Evolutionary conservation across 495 filamentous ascomycete species (phyloP).

Genomic region (Penicillium coffeae): DNA sequence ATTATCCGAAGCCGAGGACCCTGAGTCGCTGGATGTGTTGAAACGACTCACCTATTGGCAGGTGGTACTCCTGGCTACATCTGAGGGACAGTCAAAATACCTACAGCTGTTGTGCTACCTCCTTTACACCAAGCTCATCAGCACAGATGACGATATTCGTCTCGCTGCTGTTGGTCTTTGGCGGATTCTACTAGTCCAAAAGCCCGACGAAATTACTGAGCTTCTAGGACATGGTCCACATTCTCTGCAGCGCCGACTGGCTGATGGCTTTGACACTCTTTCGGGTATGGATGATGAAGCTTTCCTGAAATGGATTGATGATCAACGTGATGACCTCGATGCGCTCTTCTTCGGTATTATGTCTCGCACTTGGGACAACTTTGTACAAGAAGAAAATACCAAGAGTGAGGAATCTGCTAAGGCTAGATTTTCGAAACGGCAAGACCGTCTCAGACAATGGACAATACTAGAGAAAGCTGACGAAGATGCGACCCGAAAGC

Average conservation of each 20-base stretch:
- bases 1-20: constrained; percentile 76
- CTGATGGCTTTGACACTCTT: constrained; percentile 74
- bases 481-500: constrained; percentile 69
- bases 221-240: constrained; percentile 66
- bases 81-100: constrained; percentile 69
- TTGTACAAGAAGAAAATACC: constrained; percentile 73
- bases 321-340: constrained; percentile 77
- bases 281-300: constrained; percentile 81
- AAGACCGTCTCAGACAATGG: constrained; percentile 79
- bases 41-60: constrained; percentile 93
- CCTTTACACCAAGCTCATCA: constrained; percentile 78
- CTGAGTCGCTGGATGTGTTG: constrained; percentile 63
- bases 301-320: constrained; percentile 84
- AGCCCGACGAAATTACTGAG: constrained; percentile 72
- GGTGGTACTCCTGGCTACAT: constrained; percentile 73
- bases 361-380: constrained; percentile 78
- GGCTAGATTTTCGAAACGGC: constrained; percentile 64
- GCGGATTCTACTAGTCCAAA: constrained; percentile 89
- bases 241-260: constrained; percentile 66
- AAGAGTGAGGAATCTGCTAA: constrained; percentile 69
- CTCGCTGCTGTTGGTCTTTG: constrained; percentile 76
- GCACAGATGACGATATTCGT: constrained; percentile 59
- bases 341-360: constrained; percentile 72
- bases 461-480: constrained; percentile 58
- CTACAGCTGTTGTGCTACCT: constrained; percentile 84